Percentiles rank a stretch among this genome's conserved stretches.
phyloP scores from a whole-genome alignment of 179 eudicot species.

The Beta lomatogona region DNA sequence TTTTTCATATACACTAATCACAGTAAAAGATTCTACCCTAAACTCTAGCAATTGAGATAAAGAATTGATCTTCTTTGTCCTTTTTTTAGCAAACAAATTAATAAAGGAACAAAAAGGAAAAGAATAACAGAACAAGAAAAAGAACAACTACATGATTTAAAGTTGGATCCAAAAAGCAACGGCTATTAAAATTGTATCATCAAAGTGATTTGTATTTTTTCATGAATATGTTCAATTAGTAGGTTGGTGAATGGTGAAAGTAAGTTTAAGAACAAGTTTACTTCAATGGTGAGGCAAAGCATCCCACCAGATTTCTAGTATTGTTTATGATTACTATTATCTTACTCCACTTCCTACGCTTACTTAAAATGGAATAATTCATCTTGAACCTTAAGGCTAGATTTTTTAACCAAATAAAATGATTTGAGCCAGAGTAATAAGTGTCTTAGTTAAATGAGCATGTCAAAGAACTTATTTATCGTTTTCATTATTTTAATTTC shows the following conservation, averaged over 20 bases:
- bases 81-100: background rate
- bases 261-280: background rate
- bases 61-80: slow-evolving; percentile 2
- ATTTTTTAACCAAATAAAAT: background rate
- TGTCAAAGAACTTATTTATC: too few relatives aligned
- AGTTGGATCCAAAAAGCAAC: background rate
- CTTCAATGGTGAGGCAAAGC: background rate
- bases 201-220: background rate
- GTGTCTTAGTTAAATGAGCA: background rate
- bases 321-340: background rate
- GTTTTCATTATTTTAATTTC: too few relatives aligned
- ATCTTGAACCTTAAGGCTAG: background rate
- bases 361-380: background rate
- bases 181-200: background rate
- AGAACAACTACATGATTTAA: background rate
- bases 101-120: background rate
- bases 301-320: background rate
- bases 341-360: background rate
- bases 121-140: background rate
- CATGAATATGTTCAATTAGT: background rate
- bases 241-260: background rate
- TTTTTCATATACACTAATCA: background rate
- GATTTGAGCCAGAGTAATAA: background rate
- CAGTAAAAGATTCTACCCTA: background rate
- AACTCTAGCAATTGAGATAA: background rate